Percentiles rank a stretch among this genome's conserved stretches.
Evolutionary conservation across 1,139 yeast genomes (phyloP).

Genomic region (Citeromyces siamensis): DNA sequence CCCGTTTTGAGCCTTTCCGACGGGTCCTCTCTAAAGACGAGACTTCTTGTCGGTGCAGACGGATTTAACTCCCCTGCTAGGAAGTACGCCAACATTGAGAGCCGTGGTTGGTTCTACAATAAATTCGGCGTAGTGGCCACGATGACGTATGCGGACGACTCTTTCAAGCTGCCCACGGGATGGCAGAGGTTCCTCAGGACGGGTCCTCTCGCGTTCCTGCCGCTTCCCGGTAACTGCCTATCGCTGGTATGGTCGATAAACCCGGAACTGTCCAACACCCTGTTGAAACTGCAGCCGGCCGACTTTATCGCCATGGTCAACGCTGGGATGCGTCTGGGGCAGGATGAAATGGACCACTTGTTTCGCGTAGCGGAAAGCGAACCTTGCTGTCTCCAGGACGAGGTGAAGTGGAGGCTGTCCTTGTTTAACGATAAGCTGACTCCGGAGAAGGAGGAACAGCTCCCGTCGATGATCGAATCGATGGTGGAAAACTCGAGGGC

Average conservation of each 20-base stretch:
- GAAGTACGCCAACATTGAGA: conserved; percentile 63
- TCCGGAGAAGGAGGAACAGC: conserved; percentile 39
- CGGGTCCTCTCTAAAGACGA: conserved; percentile 52
- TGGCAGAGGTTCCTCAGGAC: conserved; percentile 90
- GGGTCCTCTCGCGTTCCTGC: conserved; percentile 89
- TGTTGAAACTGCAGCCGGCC: conserved; percentile 44
- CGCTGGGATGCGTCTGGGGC: conserved; percentile 74
- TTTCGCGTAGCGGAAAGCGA: conserved; percentile 39
- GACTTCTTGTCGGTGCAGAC: conserved; percentile 87
- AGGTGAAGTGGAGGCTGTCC: conserved; percentile 62
- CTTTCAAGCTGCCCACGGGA: conserved; percentile 53
- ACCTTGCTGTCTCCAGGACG: conserved; percentile 40
- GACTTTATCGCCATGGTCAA: conserved; percentile 64
- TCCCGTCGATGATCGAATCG: conserved; percentile 52
- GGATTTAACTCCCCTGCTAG: conserved; percentile 95
- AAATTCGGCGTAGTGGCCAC: conserved; percentile 91
- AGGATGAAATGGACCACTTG: conserved; percentile 67
- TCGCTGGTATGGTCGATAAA: conserved; percentile 91
- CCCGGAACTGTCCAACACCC: conserved; percentile 55
- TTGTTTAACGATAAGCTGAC: conserved; percentile 25
- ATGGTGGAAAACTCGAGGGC: conserved; percentile 65
- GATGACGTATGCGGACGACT: conserved; percentile 59
- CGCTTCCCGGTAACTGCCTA: conserved; percentile 76
- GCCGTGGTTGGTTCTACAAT: conserved; percentile 88
- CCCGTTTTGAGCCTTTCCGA: conserved; percentile 61